Percentiles rank a stretch among this genome's conserved stretches.
These are phyloP conservation scores for Penicillium janthinellum DNA, from an alignment of 2,329 filamentous ascomycete genomes.

Conservation along the genomic window DNA sequence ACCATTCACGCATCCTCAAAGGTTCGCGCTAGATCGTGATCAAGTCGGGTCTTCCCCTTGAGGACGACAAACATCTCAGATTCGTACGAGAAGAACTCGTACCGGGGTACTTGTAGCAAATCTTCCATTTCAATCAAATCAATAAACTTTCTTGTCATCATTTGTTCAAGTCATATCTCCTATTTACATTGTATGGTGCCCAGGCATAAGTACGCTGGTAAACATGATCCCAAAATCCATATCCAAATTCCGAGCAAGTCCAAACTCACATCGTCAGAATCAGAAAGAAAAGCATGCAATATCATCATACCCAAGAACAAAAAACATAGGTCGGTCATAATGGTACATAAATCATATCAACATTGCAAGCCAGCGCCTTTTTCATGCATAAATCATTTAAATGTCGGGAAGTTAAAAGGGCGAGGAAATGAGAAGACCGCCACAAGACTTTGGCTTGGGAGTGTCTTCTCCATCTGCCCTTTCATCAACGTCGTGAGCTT, in stretches of 20 bases:
- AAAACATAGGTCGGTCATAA: conserved; percentile 18
- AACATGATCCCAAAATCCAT: neutral
- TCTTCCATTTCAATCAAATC: neutral
- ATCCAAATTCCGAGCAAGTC: conserved; percentile 6
- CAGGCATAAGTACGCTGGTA: too few relatives aligned
- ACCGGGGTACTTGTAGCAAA: neutral
- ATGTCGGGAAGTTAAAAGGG: neutral
- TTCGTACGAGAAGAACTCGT: too few relatives aligned
- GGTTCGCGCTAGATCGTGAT: too few relatives aligned
- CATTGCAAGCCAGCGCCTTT: conserved; percentile 18
- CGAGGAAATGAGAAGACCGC: neutral
- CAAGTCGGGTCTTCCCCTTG: too few relatives aligned
- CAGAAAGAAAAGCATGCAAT: conserved; percentile 9
- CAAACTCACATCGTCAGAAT: conserved; percentile 10
- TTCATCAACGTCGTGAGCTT: conserved; percentile 32
- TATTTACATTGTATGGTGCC: conserved; percentile 27
- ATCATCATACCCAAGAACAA: conserved; percentile 15
- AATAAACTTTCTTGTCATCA: neutral
- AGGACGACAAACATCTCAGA: too few relatives aligned
- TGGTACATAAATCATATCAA: conserved; percentile 27
- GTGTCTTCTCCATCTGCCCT: neutral
- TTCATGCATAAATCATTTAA: conserved; percentile 21
- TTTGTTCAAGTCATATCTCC: conserved; percentile 12
- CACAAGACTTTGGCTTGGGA: neutral
- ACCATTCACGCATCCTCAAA: too few relatives aligned